Evolutionary conservation across 345 rosid species (phyloP), one percentile per base, ranked within the genome.

Genomic region (Citrus cavaleriei): DNA sequence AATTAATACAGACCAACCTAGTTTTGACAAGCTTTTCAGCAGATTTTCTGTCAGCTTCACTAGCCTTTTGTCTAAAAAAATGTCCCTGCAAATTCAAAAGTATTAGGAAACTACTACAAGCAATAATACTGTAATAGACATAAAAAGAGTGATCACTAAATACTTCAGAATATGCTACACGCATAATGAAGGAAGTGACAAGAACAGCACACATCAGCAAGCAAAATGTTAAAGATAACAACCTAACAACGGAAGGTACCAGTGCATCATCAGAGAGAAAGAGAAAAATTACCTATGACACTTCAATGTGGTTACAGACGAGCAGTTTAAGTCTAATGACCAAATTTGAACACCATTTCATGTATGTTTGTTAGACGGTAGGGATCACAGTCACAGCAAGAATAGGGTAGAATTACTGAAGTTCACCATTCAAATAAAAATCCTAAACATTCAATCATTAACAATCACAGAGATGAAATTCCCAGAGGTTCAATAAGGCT

Each of bases 41-140:
- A 32, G 93, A 92, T 80, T 80, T 89, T 66, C 91, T 89, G 78
- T 92, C 89, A 25, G 90, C 91, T 70, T 87, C 82, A n/a, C 82
- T 83, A 74, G 91, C 94, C 83, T 84, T 92, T 66, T 86, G 77
- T 61, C 74, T 82, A 30, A 86, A 88, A 78, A 87, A 83, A 51
- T 84, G 87, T 30, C 92, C 97, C 97, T 92, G 86, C 69, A 81
- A 73, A 79, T 76, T 55, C 71, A 57, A 60, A 21, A 78, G 83
- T n/a, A 76, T 66, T 40, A 68, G n/a, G 57, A 76, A 73, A 66
- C 35, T 64, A 64, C 46, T 81, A n/a, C 24, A 68, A 42, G 55
- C 32, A 68, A 22, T 40, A 14, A 38, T 2, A 40, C 19, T 40
- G 35, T 28, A 64, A 30, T 16, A 30, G 21, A 18, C n/a, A 64